These are phyloP conservation scores for Lactarius psammicola DNA, from an alignment of 768 basidiomycete genomes.

Conservation along the genomic window DNA sequence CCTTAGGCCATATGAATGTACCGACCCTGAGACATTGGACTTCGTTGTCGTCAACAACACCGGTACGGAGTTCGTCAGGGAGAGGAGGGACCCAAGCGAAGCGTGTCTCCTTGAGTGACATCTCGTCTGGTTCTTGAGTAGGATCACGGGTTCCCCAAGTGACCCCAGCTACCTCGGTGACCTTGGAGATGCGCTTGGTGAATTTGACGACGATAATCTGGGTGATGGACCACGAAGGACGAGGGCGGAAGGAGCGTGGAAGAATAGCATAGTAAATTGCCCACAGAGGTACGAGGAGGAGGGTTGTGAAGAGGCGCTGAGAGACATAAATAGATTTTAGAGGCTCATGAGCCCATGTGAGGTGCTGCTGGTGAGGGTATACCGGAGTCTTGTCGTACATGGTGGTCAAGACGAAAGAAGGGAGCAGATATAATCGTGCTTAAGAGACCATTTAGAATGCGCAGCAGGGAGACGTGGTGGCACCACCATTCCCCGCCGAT, in stretches of 20 bases:
- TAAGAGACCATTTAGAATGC: background rate
- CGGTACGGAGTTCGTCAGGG: slow-evolving; percentile 41
- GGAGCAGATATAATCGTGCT: background rate
- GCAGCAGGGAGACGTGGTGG: background rate
- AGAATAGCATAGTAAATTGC: slow-evolving; percentile 43
- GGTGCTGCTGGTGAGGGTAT: slow-evolving; percentile 44
- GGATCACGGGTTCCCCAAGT: slow-evolving; percentile 55
- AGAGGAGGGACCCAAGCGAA: slow-evolving; percentile 52
- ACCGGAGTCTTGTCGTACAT: slow-evolving; percentile 36
- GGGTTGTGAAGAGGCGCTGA: slow-evolving; percentile 48
- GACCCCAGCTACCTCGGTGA: slow-evolving; percentile 56
- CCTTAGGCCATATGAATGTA: slow-evolving; percentile 49
- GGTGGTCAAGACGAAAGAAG: background rate
- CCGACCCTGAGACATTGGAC: slow-evolving; percentile 47
- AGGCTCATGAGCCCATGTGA: slow-evolving; percentile 47
- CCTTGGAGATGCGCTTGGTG: slow-evolving; percentile 50
- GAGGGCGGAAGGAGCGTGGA: slow-evolving; percentile 46
- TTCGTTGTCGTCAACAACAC: slow-evolving; percentile 41
- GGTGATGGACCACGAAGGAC: slow-evolving; percentile 48
- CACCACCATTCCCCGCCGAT: too few relatives aligned
- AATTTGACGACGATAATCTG: slow-evolving; percentile 54
- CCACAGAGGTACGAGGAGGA: slow-evolving; percentile 49
- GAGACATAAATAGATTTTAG: slow-evolving; percentile 48
- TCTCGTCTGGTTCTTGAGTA: slow-evolving; percentile 36
- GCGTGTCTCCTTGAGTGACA: slow-evolving; percentile 43